Percentiles rank a stretch among this genome's conserved stretches.
These are phyloP conservation scores for Periconia digitata DNA, from an alignment of 2,329 filamentous ascomycete species.

Conservation along the genomic window DNA sequence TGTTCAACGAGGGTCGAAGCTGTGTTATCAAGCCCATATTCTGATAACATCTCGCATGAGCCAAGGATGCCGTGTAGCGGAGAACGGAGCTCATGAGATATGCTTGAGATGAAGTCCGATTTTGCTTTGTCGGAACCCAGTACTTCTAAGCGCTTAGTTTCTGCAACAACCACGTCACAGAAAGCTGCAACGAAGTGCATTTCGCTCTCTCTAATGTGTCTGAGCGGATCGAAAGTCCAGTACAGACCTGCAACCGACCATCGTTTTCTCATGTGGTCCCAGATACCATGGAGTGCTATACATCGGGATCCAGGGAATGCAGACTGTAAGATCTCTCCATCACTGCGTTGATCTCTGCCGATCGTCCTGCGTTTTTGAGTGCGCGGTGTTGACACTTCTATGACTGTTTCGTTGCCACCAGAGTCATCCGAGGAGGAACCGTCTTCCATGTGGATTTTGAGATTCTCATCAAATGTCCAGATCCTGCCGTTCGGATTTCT, in stretches of 20 bases:
- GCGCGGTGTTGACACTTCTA: too few relatives aligned
- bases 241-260: conserved; percentile 48
- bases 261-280: conserved; percentile 33
- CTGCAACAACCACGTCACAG: conserved; percentile 31
- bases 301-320: conserved; percentile 51
- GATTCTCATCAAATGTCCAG: too few relatives aligned
- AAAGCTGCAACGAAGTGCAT: conserved; percentile 43
- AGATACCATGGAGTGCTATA: conserved; percentile 41
- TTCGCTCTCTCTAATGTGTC: conserved; percentile 41
- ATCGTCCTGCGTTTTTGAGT: background rate
- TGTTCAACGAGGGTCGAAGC: conserved; percentile 44
- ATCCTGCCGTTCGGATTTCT: too few relatives aligned
- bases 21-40: conserved; percentile 23
- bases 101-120: conserved; percentile 44
- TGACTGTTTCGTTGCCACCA: too few relatives aligned
- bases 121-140: conserved; percentile 37
- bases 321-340: conserved; percentile 12
- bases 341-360: background rate
- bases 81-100: conserved; percentile 54
- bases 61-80: conserved; percentile 64
- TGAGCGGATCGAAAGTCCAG: conserved; percentile 31
- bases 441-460: too few relatives aligned
- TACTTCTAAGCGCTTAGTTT: conserved; percentile 29
- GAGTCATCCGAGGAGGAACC: too few relatives aligned
- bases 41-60: conserved; percentile 31